Percentiles rank a stretch among this genome's conserved stretches.
Evolutionary conservation across 371 early-diverging fungal species (phyloP).

Genomic region (Capillidium heterosporum): DNA sequence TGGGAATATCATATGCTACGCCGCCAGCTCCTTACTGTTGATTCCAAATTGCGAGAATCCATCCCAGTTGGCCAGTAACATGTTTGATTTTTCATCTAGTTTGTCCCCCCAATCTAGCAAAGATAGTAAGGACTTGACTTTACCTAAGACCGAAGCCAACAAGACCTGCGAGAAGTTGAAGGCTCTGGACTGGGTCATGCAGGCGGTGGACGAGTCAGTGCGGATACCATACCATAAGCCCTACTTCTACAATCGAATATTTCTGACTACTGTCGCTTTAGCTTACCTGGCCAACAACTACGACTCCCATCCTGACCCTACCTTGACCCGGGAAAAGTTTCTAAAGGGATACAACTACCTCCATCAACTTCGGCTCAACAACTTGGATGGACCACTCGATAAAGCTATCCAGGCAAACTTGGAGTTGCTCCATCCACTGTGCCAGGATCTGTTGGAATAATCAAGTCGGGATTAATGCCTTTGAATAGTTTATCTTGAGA

Average conservation of each 20-base stretch:
- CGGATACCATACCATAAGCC: not conserved
- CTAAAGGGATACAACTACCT: not conserved
- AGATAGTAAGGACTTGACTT: not conserved
- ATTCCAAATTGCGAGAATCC: not conserved
- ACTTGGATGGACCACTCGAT: no score
- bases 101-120: not conserved
- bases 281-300: not conserved
- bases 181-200: not conserved
- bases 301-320: not conserved
- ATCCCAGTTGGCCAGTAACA: not conserved
- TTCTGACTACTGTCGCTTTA: not conserved
- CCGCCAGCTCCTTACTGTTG: not conserved
- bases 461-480: no score
- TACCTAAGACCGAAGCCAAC: not conserved
- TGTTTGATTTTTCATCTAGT: not conserved
- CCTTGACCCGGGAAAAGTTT: not conserved
- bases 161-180: not conserved
- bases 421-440: no score
- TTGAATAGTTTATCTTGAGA: no score
- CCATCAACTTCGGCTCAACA: not conserved
- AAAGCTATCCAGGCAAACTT: no score
- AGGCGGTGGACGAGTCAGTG: not conserved
- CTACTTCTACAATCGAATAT: not conserved
- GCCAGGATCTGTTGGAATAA: no score
- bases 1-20: no score